Evolutionary conservation across 768 basidiomycete species (phyloP), one percentile per base, ranked within the genome.

Genomic region (Phlegmacium glaucopus): DNA sequence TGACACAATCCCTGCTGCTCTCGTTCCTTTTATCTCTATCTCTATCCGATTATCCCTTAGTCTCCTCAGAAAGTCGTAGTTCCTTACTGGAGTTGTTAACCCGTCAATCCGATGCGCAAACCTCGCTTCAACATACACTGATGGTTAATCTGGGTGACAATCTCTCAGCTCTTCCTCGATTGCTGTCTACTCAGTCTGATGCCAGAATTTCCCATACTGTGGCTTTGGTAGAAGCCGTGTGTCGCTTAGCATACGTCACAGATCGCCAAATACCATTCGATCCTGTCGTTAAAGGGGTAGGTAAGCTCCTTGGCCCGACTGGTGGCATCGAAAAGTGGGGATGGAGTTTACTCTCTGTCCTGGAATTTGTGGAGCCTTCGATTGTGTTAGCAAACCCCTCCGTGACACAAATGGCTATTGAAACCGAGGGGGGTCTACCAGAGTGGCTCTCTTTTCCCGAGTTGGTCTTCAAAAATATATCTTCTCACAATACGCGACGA

Each of bases 321-420:
- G 91, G 92, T 6, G 85, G 88, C 0, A 81, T 96, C 13, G 92
- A 96, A 57, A 84, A 84, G 62, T 98, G 94, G 95, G 90, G 92
- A 4, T 93, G 88, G 86, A 79, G 80, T 40, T 60, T 99, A 4
- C 74, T 98, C 25, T 78, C 80, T 0, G 89, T 87, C n/a, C 68
- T 97, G 32, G 85, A 92, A 54, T 81, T 98, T 47, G 68, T 63
- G 3, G 71, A 73, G 52, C 86, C 77, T n/a, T 64, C 71, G 7
- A 63, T 80, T 42, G 64, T 71, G 6, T 61, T 78, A 9, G 72
- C 78, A 11, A 67, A 71, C 45, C 65, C 73, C 3, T 74, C 82
- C 4, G 63, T 71, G 3, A 77, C 76, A 0, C 81, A 77, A 45
- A 66, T 82, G 16, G 71, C 80, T 64, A 71, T 90, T 9, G 85